Conservation (phyloP, 2,329 filamentous ascomycete species). For the Stagonosporopsis chrysanthemi region DNA sequence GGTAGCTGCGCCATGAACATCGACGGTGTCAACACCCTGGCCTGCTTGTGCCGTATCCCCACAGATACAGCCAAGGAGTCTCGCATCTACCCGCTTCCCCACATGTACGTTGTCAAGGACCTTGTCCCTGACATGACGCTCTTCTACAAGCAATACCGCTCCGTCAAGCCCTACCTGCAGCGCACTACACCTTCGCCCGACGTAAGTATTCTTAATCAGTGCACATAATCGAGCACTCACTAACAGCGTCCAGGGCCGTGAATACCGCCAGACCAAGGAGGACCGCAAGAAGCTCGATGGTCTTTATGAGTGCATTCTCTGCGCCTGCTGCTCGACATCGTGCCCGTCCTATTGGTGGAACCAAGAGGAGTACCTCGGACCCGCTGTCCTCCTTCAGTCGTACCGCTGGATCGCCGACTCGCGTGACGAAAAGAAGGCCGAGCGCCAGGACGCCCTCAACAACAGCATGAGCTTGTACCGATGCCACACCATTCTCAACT, state of each 20-base stretch:
- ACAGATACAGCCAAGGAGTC: slow-evolving; percentile 79
- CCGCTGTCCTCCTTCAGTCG: slow-evolving; percentile 94
- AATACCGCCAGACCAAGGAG: slow-evolving; percentile 87
- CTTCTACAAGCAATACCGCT: slow-evolving; percentile 99
- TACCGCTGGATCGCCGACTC: slow-evolving; percentile 98
- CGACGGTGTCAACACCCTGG: slow-evolving; percentile 96
- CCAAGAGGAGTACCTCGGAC: slow-evolving; percentile 96
- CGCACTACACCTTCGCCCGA: slow-evolving; percentile 83
- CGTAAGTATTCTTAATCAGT: slow-evolving; percentile 62
- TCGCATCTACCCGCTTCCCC: slow-evolving; percentile 96
- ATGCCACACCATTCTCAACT: slow-evolving; percentile 99
- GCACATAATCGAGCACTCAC: neutral
- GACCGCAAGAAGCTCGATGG: slow-evolving; percentile 97
- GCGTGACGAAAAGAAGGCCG: slow-evolving; percentile 85
- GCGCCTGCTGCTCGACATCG: slow-evolving; percentile 98
- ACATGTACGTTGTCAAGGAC: slow-evolving; percentile 99
- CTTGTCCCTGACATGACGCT: slow-evolving; percentile 96
- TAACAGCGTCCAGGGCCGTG: slow-evolving; percentile 72
- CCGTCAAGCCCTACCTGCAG: slow-evolving; percentile 98
- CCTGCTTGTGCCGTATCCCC: slow-evolving; percentile 96
- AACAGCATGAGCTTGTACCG: slow-evolving; percentile 99
- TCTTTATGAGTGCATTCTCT: slow-evolving; percentile 98
- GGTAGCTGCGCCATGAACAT: slow-evolving; percentile 99
- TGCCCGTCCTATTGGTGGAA: slow-evolving; percentile 99
- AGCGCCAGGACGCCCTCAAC: slow-evolving; percentile 90